These are phyloP conservation scores for Eucalyptus grandis DNA, from an alignment of 345 rosid species.

Conservation along the genomic window DNA sequence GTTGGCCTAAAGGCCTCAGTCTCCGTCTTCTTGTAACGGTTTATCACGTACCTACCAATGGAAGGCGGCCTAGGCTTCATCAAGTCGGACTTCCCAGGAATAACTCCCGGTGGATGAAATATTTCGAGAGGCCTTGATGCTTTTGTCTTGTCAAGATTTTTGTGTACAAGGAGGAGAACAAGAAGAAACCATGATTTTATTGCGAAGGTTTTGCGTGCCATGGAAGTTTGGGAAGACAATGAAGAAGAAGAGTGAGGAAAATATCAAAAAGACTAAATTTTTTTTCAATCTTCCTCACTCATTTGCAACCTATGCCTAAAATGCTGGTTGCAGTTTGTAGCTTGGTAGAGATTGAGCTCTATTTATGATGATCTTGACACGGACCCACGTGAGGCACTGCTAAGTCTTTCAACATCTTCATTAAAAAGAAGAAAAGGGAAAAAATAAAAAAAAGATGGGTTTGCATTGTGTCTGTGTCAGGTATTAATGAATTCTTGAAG, in stretches of 20 bases:
- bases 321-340: background rate
- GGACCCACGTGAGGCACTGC: background rate
- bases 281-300: background rate
- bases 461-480: background rate
- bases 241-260: background rate
- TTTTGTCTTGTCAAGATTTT: background rate
- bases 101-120: background rate
- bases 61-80: background rate
- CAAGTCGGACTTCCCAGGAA: background rate
- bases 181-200: background rate
- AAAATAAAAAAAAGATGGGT: background rate
- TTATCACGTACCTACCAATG: background rate
- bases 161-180: background rate
- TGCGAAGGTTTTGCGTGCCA: background rate
- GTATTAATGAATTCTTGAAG: background rate
- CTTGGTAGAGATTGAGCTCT: background rate
- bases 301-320: background rate
- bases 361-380: background rate
- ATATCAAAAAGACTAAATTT: background rate
- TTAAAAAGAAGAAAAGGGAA: background rate
- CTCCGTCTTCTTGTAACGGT: background rate
- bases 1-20: slow-evolving; percentile 2
- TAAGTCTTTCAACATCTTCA: background rate
- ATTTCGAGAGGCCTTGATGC: background rate
- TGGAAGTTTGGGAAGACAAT: background rate